Base-by-base conservation (phyloP, 768 basidiomycete genomes). In the Sistotremastrum niveocremeum region DNA sequence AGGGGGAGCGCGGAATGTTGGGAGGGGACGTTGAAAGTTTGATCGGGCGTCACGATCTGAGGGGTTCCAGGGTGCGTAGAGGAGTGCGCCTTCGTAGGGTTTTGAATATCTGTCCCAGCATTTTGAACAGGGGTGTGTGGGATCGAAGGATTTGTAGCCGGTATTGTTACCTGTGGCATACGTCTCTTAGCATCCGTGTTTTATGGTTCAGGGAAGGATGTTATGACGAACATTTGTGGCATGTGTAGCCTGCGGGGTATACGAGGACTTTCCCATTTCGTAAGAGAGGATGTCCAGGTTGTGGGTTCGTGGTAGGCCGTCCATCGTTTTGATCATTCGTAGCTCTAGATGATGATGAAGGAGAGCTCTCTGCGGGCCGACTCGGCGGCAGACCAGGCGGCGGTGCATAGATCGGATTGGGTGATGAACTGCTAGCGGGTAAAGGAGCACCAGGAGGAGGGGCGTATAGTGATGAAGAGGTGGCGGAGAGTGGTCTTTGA, bases 61-160 rank as follows among this genome's bases (percentile, higher is more conserved):
- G 2, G 30, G 51, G 53, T n/a, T 31, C 67, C 73, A 71, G 7
- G 67, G 51, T 44, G 73, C 70, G 54, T 77, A 79, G 0, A 69
- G 65, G 10, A 86, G 61, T 4, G 81, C 72, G 3, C 81, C 81
- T 0, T 65, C 55, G 59, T 77, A 88, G 0, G 71, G 65, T 51
- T 72, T 76, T 1, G 70, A 69, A 60, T 80, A 79, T 52, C 77
- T 79, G 5, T 69, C 63, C 86, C 85, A 89, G 63, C 87, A 89
- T 46, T 72, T 73, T 48, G 68, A 66, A 56, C 86, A 87, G 5
- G 84, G 81, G 46, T 76, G 65, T 1, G 67, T 57, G 0, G 82
- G 81, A 58, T 87, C 82, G 35, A 64, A 65, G 47, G 71, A 65
- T 59, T 84, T 84, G 62, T 79, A 88, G 2, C 86, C 85, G 1